Conservation (phyloP, 2,329 filamentous ascomycete genomes). For the Colletotrichum costaricense region DNA sequence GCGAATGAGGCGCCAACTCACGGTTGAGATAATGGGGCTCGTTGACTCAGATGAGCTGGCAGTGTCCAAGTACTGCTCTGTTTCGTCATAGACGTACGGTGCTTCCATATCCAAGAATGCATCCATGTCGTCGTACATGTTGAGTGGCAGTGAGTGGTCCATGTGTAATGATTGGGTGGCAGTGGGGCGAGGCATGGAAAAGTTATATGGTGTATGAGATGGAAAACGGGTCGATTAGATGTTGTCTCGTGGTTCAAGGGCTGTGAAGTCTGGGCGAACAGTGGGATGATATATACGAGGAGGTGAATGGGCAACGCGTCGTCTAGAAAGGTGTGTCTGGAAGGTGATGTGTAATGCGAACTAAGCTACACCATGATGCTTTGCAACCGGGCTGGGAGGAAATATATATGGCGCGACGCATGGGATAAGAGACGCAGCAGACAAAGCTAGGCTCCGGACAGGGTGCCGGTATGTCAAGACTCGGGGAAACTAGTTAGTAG, state of each 20-base stretch:
- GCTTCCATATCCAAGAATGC: constrained; percentile 36
- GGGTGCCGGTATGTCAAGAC: constrained; percentile 14
- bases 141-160: constrained; percentile 31
- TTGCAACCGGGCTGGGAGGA: constrained; percentile 23
- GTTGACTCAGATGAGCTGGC: constrained; percentile 37
- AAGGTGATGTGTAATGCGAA: constrained; percentile 34
- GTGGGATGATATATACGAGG: constrained; percentile 15
- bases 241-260: not conserved
- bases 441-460: constrained; percentile 16
- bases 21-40: constrained; percentile 36
- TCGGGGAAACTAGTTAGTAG: constrained; percentile 5
- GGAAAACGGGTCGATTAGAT: not conserved
- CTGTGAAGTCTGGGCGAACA: not conserved
- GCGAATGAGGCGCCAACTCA: constrained; percentile 1
- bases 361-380: constrained; percentile 26
- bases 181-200: not conserved
- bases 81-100: constrained; percentile 36
- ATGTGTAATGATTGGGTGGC: constrained; percentile 11
- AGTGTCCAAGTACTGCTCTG: constrained; percentile 33
- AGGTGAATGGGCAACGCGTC: not conserved
- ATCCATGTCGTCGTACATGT: constrained; percentile 37
- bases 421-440: constrained; percentile 12
- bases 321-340: constrained; percentile 8
- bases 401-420: constrained; percentile 34
- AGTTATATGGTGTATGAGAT: not conserved